Evolutionary conservation across 371 early-diverging fungal species (phyloP), one percentile per base, ranked within the genome.

Genomic region (Funneliformis caledonium): DNA sequence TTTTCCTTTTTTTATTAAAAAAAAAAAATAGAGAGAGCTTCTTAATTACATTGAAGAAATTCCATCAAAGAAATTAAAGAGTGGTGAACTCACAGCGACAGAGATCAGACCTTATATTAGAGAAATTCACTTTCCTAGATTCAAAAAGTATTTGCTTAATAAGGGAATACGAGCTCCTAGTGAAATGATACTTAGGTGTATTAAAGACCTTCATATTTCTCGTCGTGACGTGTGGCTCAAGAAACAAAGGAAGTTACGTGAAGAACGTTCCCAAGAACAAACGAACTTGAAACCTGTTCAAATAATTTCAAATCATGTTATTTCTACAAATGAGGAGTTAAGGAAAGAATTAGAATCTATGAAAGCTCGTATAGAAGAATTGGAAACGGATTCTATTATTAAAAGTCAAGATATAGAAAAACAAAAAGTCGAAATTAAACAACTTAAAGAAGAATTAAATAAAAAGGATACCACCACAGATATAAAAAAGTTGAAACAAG

Each of bases 131-230:
- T 69, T 43, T 47, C 69, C 69, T 43, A 14, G 10, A 69, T 69
- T 69, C 45, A 33, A 10, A 7, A 12, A 69, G 45, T 69, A 45
- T 69, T 45, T 69, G n/a, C 16, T n/a, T 43, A 45, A 69, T 69
- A 37, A 45, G 6, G 16, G 43, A n/a, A 69, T 69, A 37, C 16
- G 7, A n/a, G 69, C 69, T 43, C 45, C 45, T 16, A 37, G 45
- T 69, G 10, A 10, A 45, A 45, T 69, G 37, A 69, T 69, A 69
- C 19, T 37, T 22, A 37, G n/a, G 10, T 45, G 69, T 47, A 12
- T 69, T 16, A 69, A 47, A 43, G 69, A 69, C 45, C n/a, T 69
- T 9, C 69, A 69, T 3, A 69, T 69, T n/a, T 69, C 69, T 16
- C 69, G 69, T 43, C 42, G 69, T 16, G 69, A 69, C 19, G 37